Evolutionary conservation across 129 eudicot genomes (phyloP).

Genomic region (Flaveria ramosissima): DNA sequence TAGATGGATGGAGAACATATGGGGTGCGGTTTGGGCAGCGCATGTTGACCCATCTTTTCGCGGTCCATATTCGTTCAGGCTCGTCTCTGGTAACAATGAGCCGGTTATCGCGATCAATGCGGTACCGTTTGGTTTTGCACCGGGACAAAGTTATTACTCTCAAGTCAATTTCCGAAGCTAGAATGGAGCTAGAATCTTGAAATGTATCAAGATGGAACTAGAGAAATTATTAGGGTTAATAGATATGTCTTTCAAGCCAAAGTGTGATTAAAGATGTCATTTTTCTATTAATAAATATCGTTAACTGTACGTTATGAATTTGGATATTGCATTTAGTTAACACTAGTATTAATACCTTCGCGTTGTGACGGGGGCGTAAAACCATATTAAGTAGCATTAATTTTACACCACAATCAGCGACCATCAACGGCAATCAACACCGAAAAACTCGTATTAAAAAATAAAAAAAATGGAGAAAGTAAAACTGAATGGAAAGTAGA

Average conservation of each 20-base stretch:
- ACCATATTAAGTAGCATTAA: too few species aligned
- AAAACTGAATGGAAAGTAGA: too few species aligned
- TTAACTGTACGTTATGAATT: not conserved
- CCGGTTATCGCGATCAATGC: slow-evolving; percentile 41
- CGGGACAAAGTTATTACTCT: slow-evolving; percentile 47
- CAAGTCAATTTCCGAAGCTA: slow-evolving; percentile 46
- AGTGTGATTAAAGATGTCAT: not conserved
- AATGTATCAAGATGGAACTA: slow-evolving; percentile 26
- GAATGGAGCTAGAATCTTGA: not conserved
- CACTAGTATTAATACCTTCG: not conserved
- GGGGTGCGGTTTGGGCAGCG: slow-evolving; percentile 62
- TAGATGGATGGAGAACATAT: slow-evolving; percentile 41
- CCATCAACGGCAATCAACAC: too few species aligned
- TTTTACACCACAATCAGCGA: too few species aligned
- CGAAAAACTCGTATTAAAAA: too few species aligned
- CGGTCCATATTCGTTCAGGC: slow-evolving; percentile 46
- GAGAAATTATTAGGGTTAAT: not conserved
- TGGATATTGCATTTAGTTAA: not conserved
- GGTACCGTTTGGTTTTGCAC: slow-evolving; percentile 38
- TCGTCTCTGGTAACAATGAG: slow-evolving; percentile 24
- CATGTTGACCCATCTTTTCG: slow-evolving; percentile 33
- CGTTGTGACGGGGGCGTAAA: too few species aligned
- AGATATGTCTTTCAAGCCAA: not conserved
- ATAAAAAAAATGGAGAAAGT: too few species aligned
- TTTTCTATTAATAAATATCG: not conserved